Conservation (phyloP, 1,284 basidiomycete species). For the Melampsora americana region DNA sequence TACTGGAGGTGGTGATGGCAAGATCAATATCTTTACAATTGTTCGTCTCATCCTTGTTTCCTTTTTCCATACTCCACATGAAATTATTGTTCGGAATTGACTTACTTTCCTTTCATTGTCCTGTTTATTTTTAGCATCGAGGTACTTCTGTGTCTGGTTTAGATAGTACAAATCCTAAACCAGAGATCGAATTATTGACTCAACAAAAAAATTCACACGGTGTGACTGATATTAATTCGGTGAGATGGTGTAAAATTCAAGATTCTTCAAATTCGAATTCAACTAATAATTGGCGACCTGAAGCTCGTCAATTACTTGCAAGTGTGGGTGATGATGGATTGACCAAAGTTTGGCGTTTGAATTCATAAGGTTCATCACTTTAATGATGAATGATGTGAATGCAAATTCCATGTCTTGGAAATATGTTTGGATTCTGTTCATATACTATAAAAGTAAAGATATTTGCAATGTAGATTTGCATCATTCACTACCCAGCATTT, state of each 20-base stretch:
- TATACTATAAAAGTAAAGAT: no score
- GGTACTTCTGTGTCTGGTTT: constrained; percentile 47
- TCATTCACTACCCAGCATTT: no score
- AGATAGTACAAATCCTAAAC: constrained; percentile 47
- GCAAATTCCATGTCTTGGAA: no score
- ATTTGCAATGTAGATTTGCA: no score
- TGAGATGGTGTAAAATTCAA: constrained; percentile 65
- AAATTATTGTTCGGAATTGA: background rate
- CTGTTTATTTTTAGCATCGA: constrained; percentile 24
- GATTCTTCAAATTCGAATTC: constrained; percentile 43
- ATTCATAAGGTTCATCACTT: no score
- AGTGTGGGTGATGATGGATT: constrained; percentile 75
- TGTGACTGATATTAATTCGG: constrained; percentile 71
- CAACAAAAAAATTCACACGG: constrained; percentile 64
- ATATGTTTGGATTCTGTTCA: no score
- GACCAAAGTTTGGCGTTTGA: constrained; percentile 64
- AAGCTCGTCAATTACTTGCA: constrained; percentile 65
- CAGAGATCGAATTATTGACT: constrained; percentile 55
- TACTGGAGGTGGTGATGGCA: constrained; percentile 72
- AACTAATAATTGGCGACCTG: constrained; percentile 51
- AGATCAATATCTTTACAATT: constrained; percentile 70
- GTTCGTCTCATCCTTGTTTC: constrained; percentile 48
- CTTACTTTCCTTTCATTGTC: constrained; percentile 45
- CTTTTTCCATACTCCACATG: background rate
- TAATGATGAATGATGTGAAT: no score